Conservation (phyloP, 2,329 filamentous ascomycete species). For the Pseudogymnoascus pannorum region DNA sequence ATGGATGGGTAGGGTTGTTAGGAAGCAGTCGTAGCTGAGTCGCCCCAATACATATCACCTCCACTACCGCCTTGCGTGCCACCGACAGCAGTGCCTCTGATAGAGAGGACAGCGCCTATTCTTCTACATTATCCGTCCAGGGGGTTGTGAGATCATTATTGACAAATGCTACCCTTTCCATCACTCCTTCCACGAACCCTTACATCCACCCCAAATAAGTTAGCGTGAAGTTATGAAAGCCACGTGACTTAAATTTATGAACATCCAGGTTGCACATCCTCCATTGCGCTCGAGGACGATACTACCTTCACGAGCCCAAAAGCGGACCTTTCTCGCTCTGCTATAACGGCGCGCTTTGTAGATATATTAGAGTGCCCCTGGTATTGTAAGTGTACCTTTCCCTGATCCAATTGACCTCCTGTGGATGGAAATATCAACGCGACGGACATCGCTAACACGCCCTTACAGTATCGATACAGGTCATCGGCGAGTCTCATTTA, state of each 20-base stretch:
- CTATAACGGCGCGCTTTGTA: background rate
- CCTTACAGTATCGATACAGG: background rate
- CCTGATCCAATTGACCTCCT: background rate
- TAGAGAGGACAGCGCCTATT: background rate
- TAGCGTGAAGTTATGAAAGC: background rate
- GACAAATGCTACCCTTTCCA: background rate
- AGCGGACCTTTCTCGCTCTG: background rate
- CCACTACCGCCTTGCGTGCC: background rate
- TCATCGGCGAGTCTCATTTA: background rate
- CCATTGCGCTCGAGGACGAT: background rate
- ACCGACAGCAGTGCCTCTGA: background rate
- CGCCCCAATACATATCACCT: conserved; percentile 1
- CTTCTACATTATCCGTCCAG: background rate
- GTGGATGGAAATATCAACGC: background rate
- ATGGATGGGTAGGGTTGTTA: background rate
- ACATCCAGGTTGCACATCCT: conserved; percentile 5
- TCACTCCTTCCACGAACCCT: background rate
- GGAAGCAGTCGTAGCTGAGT: background rate
- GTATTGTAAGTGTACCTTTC: background rate
- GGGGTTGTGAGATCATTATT: background rate
- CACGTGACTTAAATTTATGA: background rate
- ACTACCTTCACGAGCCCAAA: background rate
- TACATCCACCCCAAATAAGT: background rate
- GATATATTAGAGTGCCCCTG: background rate
- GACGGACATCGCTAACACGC: background rate